A percentile compares a stretch with the other conserved stretches of the same genome.
phyloP scores from a whole-genome alignment of 768 basidiomycete genomes.

The Imleria badia region DNA sequence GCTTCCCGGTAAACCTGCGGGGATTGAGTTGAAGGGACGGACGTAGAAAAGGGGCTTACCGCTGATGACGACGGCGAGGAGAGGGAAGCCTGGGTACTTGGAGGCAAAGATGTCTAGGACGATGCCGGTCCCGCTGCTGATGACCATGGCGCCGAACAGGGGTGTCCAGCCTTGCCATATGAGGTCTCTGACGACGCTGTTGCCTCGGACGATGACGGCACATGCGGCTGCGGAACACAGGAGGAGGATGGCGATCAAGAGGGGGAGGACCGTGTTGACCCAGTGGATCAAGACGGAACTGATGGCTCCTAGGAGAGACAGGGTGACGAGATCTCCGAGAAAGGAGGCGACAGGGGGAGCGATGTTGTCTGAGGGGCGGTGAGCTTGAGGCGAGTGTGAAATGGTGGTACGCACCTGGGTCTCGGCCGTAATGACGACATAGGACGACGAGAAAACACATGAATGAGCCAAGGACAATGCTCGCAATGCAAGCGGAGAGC shows the following conservation, averaged over 20 bases:
- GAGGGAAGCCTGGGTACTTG: constrained; percentile 81
- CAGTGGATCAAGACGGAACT: constrained; percentile 69
- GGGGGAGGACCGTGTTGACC: constrained; percentile 64
- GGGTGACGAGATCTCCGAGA: constrained; percentile 89
- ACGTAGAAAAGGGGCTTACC: constrained; percentile 44
- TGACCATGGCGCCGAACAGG: constrained; percentile 85
- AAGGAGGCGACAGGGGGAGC: constrained; percentile 92
- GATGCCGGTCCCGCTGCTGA: constrained; percentile 86
- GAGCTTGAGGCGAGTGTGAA: not conserved
- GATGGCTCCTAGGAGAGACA: constrained; percentile 76
- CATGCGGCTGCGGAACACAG: constrained; percentile 51
- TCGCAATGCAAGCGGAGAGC: constrained; percentile 76
- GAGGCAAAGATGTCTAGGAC: constrained; percentile 89
- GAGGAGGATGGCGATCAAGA: constrained; percentile 49
- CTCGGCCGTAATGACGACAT: constrained; percentile 70
- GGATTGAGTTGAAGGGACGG: not conserved
- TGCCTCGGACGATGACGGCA: constrained; percentile 57
- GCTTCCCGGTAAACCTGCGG: constrained; percentile 76
- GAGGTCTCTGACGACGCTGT: constrained; percentile 67
- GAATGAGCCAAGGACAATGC: constrained; percentile 83
- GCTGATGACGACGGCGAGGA: constrained; percentile 85
- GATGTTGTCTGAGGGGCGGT: constrained; percentile 72
- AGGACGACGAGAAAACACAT: constrained; percentile 84
- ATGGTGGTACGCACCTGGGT: constrained; percentile 66
- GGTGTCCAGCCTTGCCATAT: constrained; percentile 88